A percentile compares a stretch with the other conserved stretches of the same genome.
Evolutionary conservation across 306 rosid genomes (phyloP).

Genomic region (Canavalia gladiata): DNA sequence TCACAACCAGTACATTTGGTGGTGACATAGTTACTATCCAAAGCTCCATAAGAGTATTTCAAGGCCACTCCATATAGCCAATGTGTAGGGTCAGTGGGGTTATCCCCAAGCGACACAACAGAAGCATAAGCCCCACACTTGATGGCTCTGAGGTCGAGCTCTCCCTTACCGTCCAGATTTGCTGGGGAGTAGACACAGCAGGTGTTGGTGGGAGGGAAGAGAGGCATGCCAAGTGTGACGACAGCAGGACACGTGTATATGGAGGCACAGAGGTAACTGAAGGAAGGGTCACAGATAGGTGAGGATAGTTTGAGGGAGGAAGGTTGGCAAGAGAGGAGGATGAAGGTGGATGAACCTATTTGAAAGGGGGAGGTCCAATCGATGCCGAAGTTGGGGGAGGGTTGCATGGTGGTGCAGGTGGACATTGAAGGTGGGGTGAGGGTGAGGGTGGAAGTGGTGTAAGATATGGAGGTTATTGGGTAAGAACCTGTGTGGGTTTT

Average conservation of each 20-base stretch:
- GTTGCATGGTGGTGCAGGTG: conserved; percentile 68
- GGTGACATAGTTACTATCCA: conserved; percentile 52
- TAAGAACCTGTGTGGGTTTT: conserved; percentile 67
- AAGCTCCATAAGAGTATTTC: conserved; percentile 53
- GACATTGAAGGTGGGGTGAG: conserved; percentile 69
- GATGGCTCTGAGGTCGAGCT: conserved; percentile 54
- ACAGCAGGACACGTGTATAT: conserved; percentile 72
- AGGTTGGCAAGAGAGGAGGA: conserved; percentile 67
- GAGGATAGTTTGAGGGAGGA: conserved; percentile 53
- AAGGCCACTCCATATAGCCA: conserved; percentile 73
- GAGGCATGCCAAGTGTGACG: conserved; percentile 54
- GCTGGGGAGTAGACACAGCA: conserved; percentile 79
- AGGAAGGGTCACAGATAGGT: conserved; percentile 61
- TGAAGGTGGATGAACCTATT: conserved; percentile 66
- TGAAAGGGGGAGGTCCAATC: conserved; percentile 76
- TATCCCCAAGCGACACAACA: conserved; percentile 60
- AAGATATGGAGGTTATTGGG: conserved; percentile 69
- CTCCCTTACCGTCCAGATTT: conserved; percentile 57
- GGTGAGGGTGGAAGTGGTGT: conserved; percentile 63
- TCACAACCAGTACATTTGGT: conserved; percentile 64
- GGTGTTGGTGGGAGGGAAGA: conserved; percentile 65
- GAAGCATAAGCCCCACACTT: conserved; percentile 62
- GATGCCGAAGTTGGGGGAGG: conserved; percentile 57
- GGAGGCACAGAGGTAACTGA: conserved; percentile 67
- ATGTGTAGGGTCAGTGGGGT: conserved; percentile 58